Evolutionary conservation across 495 filamentous ascomycete species (phyloP).

Genomic region (Neurospora terricola): DNA sequence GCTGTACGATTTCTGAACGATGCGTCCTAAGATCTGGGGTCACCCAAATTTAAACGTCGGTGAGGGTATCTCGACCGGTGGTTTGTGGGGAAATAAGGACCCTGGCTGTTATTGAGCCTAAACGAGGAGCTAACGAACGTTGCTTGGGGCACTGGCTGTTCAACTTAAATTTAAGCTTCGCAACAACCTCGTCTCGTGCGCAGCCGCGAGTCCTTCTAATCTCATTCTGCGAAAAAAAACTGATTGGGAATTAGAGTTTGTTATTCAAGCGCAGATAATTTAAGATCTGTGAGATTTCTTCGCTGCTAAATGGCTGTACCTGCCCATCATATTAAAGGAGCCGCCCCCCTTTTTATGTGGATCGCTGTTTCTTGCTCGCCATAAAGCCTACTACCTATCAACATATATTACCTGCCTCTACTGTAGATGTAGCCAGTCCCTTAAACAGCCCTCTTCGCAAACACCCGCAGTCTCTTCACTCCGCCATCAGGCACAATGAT

Average conservation of each 20-base stretch:
- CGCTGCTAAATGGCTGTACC: background rate
- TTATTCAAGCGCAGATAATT: background rate
- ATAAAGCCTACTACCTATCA: background rate
- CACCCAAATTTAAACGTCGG: background rate
- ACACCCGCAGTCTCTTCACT: conserved; percentile 76
- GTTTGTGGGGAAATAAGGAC: background rate
- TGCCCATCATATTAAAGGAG: background rate
- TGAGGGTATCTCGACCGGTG: background rate
- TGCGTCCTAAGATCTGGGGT: background rate
- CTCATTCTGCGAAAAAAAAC: background rate
- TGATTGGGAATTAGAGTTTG: background rate
- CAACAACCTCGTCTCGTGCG: background rate
- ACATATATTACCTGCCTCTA: background rate
- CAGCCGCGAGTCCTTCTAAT: background rate
- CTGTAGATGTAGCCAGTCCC: background rate
- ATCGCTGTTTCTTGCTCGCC: background rate
- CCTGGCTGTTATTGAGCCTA: background rate
- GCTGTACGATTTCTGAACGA: background rate
- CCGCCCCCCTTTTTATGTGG: background rate
- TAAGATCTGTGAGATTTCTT: background rate
- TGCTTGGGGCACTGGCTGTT: background rate
- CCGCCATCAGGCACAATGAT: conserved; percentile 89
- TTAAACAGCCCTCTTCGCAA: conserved; percentile 52
- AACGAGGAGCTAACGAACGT: background rate
- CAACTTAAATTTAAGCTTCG: background rate